A percentile compares a stretch with the other conserved stretches of the same genome.
Conservation (phyloP, 2,329 filamentous ascomycete genomes). For the Arachnomyces sp. region DNA sequence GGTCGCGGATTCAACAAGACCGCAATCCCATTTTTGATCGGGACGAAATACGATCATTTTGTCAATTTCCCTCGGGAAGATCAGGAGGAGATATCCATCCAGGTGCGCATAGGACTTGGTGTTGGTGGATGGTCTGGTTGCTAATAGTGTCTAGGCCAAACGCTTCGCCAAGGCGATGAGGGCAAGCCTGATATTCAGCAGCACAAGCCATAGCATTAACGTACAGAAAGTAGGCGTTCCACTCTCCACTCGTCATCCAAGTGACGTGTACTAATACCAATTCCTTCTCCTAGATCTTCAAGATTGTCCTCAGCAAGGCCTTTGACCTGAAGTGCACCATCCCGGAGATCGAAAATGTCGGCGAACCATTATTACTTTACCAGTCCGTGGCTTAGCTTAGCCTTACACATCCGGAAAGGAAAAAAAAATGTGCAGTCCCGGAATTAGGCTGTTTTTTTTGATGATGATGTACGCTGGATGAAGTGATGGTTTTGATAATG, state of each 20-base stretch:
- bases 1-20: slow-evolving; percentile 99
- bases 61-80: slow-evolving; percentile 97
- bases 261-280: slow-evolving; percentile 18
- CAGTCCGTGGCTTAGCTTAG: slow-evolving; percentile 10
- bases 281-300: slow-evolving; percentile 93
- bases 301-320: slow-evolving; percentile 96
- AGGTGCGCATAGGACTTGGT: slow-evolving; percentile 49
- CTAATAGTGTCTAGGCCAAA: slow-evolving; percentile 57
- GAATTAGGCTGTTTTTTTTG: background rate
- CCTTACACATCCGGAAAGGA: background rate
- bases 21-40: slow-evolving; percentile 94
- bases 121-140: background rate
- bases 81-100: slow-evolving; percentile 96
- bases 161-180: slow-evolving; percentile 98
- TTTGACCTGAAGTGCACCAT: slow-evolving; percentile 99
- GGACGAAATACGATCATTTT: slow-evolving; percentile 98
- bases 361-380: slow-evolving; percentile 90
- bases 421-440: background rate
- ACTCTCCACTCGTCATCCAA: background rate
- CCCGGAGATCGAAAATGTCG: slow-evolving; percentile 95
- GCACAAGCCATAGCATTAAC: slow-evolving; percentile 98
- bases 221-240: slow-evolving; percentile 75
- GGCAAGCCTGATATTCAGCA: slow-evolving; percentile 94
- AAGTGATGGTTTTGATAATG: slow-evolving; percentile 7
- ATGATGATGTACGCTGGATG: slow-evolving; percentile 7